A percentile compares a stretch with the other conserved stretches of the same genome.
phyloP scores from a whole-genome alignment of 352 stramenopile genomes.

The Plasmopara muralis region DNA sequence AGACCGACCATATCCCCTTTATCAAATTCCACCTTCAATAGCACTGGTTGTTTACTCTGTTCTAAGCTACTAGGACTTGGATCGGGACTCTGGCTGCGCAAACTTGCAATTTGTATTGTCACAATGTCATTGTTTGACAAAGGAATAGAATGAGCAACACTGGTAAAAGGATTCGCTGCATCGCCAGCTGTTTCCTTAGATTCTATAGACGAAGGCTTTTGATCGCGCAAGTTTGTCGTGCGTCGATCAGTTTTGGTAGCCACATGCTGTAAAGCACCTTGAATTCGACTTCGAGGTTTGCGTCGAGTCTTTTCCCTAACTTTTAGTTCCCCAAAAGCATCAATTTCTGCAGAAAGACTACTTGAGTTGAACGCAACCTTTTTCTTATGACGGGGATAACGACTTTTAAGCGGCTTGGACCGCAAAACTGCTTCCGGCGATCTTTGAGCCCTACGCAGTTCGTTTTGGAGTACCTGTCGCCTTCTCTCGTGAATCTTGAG shows the following conservation, averaged over 20 bases:
- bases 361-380: neutral
- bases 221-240: too few relatives aligned
- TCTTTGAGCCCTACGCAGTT: conserved; percentile 38
- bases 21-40: conserved; percentile 6
- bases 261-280: conserved; percentile 6
- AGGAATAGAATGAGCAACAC: conserved; percentile 1
- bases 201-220: too few relatives aligned
- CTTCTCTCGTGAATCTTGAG: conserved; percentile 50
- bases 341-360: neutral
- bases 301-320: conserved; percentile 6
- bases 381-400: conserved; percentile 12
- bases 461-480: conserved; percentile 43
- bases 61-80: neutral
- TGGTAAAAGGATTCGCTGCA: neutral
- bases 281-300: conserved; percentile 2
- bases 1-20: conserved; percentile 22
- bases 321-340: neutral
- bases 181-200: too few relatives aligned
- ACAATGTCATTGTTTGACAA: conserved; percentile 37
- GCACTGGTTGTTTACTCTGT: neutral
- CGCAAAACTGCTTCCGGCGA: conserved; percentile 37
- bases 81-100: conserved; percentile 18
- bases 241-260: conserved; percentile 14
- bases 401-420: conserved; percentile 21
- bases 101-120: conserved; percentile 55